Evolutionary conservation across 2,329 filamentous ascomycete species (phyloP).

Genomic region (Aspergillus neotritici): DNA sequence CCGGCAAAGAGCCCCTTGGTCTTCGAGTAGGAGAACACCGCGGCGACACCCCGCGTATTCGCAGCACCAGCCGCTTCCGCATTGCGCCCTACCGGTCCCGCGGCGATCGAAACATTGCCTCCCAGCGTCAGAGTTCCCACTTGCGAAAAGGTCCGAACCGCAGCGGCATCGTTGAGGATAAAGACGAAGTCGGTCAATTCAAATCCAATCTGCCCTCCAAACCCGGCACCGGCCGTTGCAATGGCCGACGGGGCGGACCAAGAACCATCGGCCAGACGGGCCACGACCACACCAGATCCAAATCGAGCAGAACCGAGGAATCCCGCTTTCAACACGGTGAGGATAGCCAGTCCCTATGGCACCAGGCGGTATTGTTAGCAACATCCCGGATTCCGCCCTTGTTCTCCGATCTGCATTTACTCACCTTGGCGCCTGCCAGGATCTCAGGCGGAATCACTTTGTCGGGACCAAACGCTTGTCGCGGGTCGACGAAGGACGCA

Average conservation of each 20-base stretch:
- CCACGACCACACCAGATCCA: constrained; percentile 46
- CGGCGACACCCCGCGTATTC: constrained; percentile 80
- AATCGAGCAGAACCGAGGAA: constrained; percentile 48
- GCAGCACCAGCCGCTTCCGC: constrained; percentile 94
- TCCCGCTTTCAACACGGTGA: constrained; percentile 47
- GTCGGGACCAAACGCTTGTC: constrained; percentile 89
- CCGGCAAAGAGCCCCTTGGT: constrained; percentile 96
- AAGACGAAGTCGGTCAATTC: constrained; percentile 73
- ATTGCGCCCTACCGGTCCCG: constrained; percentile 87
- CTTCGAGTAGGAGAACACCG: constrained; percentile 95
- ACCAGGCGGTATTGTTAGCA: neutral
- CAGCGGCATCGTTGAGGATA: constrained; percentile 85
- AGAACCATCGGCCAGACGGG: constrained; percentile 43
- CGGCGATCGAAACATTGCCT: constrained; percentile 92
- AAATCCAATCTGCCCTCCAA: constrained; percentile 48
- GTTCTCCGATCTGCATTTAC: constrained; percentile 1
- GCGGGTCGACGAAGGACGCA: constrained; percentile 86
- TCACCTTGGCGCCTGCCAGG: constrained; percentile 83
- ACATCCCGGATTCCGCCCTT: neutral
- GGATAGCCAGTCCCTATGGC: constrained; percentile 44
- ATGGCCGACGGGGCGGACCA: constrained; percentile 49
- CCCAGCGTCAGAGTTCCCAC: constrained; percentile 85
- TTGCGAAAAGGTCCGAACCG: constrained; percentile 91
- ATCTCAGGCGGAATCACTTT: constrained; percentile 92
- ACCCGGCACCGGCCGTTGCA: constrained; percentile 45